A percentile compares a stretch with the other conserved stretches of the same genome.
Conservation (phyloP, 2,329 filamentous ascomycete species). For the Beauveria asiatica region DNA sequence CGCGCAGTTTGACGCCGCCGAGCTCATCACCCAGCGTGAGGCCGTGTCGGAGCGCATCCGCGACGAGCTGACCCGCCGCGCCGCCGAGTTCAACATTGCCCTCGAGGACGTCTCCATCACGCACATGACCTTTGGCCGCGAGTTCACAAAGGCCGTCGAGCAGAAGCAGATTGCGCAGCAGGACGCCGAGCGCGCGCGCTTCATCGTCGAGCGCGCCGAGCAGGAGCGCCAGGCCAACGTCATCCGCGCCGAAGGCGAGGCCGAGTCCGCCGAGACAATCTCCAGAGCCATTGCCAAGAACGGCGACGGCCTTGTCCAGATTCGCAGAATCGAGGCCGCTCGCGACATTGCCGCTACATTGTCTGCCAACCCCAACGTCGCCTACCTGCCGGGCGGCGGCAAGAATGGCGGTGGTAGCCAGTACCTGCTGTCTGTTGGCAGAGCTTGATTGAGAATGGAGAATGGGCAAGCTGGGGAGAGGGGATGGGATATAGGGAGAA, state of each 20-base stretch:
- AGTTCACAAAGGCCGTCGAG: constrained; percentile 97
- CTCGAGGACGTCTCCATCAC: constrained; percentile 99
- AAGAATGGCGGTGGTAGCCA: constrained; percentile 49
- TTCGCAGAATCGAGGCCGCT: constrained; percentile 93
- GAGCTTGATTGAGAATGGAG: constrained; percentile 20
- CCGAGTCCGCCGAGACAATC: constrained; percentile 93
- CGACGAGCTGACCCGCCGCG: constrained; percentile 82
- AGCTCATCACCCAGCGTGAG: constrained; percentile 98
- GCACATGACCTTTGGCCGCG: constrained; percentile 99
- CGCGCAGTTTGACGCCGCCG: constrained; percentile 95
- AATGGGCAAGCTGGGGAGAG: no score
- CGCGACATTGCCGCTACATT: constrained; percentile 91
- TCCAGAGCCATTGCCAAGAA: constrained; percentile 86
- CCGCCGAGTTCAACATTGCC: constrained; percentile 95
- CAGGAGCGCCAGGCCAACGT: constrained; percentile 98
- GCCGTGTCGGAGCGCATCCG: constrained; percentile 93
- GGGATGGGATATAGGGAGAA: constrained; percentile 13
- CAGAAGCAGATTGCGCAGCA: constrained; percentile 99
- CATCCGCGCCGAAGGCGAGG: constrained; percentile 95
- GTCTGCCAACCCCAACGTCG: constrained; percentile 86
- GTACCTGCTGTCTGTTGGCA: constrained; percentile 45
- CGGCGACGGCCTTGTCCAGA: constrained; percentile 89
- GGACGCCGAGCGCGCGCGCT: constrained; percentile 91
- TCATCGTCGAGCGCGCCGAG: constrained; percentile 98
- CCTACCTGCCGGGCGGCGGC: constrained; percentile 79